A percentile compares a stretch with the other conserved stretches of the same genome.
Conservation (phyloP, 129 eudicot genomes). For the Saposhnikovia divaricata region DNA sequence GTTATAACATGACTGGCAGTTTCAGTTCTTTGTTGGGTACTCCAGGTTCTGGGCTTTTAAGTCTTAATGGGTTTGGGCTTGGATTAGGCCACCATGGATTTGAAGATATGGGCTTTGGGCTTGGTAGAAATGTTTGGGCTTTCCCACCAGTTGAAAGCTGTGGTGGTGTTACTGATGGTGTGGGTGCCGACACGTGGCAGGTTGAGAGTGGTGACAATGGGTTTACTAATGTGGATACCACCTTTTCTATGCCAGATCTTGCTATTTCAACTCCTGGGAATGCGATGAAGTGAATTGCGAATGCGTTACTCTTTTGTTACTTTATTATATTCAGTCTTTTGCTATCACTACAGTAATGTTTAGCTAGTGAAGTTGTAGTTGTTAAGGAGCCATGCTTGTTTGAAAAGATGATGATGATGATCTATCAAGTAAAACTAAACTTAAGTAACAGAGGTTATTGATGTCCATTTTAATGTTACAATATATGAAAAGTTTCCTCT, state of each 20-base stretch:
- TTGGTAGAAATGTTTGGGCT: slow-evolving; percentile 53
- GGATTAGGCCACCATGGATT: slow-evolving; percentile 27
- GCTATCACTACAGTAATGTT: neutral
- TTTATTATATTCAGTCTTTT: neutral
- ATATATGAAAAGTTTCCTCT: neutral
- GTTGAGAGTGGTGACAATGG: slow-evolving; percentile 40
- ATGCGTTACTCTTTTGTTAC: slow-evolving; percentile 4
- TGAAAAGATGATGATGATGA: neutral
- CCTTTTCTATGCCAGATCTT: slow-evolving; percentile 62
- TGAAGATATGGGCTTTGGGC: slow-evolving; percentile 41
- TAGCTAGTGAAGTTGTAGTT: neutral
- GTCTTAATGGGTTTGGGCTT: slow-evolving; percentile 38
- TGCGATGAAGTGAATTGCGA: slow-evolving; percentile 31
- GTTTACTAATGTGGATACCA: slow-evolving; percentile 44
- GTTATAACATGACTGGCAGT: slow-evolving; percentile 33
- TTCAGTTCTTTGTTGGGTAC: slow-evolving; percentile 49
- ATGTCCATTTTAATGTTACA: neutral
- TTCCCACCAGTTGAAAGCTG: slow-evolving; percentile 30
- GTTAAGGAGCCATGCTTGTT: neutral
- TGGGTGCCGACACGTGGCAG: slow-evolving; percentile 45
- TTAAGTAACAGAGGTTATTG: neutral
- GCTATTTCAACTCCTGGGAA: slow-evolving; percentile 62
- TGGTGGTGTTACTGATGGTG: slow-evolving; percentile 20
- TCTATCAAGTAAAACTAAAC: neutral
- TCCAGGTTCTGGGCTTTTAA: slow-evolving; percentile 27